Evolutionary conservation across 768 basidiomycete genomes (phyloP), one percentile per base, ranked within the genome.

Genomic region (Tulasnella sp.): DNA sequence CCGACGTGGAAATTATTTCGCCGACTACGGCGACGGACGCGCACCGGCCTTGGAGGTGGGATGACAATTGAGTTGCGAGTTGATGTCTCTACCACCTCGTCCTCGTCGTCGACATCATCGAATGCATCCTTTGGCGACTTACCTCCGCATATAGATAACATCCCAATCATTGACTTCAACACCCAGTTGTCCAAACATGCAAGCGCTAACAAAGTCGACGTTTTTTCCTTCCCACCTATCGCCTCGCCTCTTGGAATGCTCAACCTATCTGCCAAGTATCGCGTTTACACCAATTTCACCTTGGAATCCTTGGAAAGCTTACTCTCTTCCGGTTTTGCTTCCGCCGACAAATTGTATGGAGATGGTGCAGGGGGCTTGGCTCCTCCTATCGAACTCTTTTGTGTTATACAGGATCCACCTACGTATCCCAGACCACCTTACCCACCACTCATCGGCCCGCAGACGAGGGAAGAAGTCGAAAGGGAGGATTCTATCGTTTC

Each of bases 251-350:
- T 70, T 67, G 87, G 86, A 46, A 72, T 76, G 0, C 75, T 89
- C 54, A 71, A 73, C 0, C 74, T 90, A 51, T 73, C 79, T 7
- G 69, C 75, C 34, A 80, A 77, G 25, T 88, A 85, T 68, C 78
- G 88, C 45, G 72, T 76, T 11, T 70, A 75, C 0, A 84, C 86
- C 3, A 72, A 76, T 63, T 89, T 89, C 72, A 75, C 79, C 60
- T 70, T 88, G 29, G 84, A 87, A 67, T 83, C 86, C 62, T 74
- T 82, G 31, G 87, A 90, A 68, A 82, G 83, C 1, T 69, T 87
- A 1, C 72, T 89, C 4, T 86, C 84, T 2, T 83, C 81, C 3
- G 73, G 79, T 12, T 85, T 90, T 64, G 72, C 84, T 23, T 82
- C 81, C 15, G 17, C 42, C 11, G 54, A 57, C 54, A 43, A 25